A percentile compares a stretch with the other conserved stretches of the same genome.
Conservation (phyloP, 108 stramenopile species). For the Cyclotella cryptica region DNA sequence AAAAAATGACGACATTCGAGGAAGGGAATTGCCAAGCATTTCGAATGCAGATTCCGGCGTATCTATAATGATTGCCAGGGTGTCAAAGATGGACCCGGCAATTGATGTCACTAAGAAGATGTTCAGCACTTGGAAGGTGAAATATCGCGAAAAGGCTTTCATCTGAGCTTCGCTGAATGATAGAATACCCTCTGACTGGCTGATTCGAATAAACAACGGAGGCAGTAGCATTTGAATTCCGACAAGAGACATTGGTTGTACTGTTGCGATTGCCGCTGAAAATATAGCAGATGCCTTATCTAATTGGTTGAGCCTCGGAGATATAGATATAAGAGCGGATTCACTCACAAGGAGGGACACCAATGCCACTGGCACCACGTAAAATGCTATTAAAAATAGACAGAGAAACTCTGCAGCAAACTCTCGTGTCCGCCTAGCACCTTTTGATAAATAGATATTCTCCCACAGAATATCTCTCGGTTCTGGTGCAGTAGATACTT, state of each 20-base stretch:
- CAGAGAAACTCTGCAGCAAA: conserved; percentile 82
- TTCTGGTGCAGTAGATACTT: conserved; percentile 87
- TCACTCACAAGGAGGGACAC: conserved; percentile 89
- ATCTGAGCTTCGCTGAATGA: conserved; percentile 89
- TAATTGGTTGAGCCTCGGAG: conserved; percentile 79
- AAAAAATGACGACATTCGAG: conserved; percentile 89
- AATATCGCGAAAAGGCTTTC: conserved; percentile 90
- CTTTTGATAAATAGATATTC: conserved; percentile 88
- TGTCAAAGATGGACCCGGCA: conserved; percentile 91
- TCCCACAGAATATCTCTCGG: conserved; percentile 88
- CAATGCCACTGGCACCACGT: conserved; percentile 83
- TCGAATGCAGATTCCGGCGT: conserved; percentile 88
- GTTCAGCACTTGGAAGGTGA: conserved; percentile 89
- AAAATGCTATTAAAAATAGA: conserved; percentile 81
- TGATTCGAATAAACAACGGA: conserved; percentile 82
- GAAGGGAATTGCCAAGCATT: conserved; percentile 88
- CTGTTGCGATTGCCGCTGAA: conserved; percentile 78
- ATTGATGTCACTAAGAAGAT: conserved; percentile 93
- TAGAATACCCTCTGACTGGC: conserved; percentile 77
- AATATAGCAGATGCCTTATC: conserved; percentile 83
- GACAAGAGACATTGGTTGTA: conserved; percentile 89
- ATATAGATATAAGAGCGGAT: conserved; percentile 77
- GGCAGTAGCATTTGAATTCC: conserved; percentile 84
- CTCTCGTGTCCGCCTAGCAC: conserved; percentile 76
- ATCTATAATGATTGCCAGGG: conserved; percentile 82